Evolutionary conservation across 1,284 basidiomycete genomes (phyloP).

Genomic region (Ustilago esculenta): DNA sequence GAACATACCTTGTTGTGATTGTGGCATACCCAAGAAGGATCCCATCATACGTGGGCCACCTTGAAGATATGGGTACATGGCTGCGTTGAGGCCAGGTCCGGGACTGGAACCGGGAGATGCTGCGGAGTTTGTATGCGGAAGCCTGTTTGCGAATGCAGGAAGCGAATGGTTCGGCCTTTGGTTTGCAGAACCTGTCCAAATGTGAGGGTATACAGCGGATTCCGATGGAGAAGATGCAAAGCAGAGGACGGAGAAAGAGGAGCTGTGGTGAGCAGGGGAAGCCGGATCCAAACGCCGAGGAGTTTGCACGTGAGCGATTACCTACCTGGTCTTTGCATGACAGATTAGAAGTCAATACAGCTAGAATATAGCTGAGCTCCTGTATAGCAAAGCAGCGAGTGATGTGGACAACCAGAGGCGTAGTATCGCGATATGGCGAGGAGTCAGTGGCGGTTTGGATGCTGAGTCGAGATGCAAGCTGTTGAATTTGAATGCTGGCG

Average conservation of each 20-base stretch:
- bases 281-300: not conserved
- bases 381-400: not conserved
- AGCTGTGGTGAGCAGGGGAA: not conserved
- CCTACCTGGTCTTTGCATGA: slow-evolving; percentile 48
- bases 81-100: slow-evolving; percentile 16
- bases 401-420: not conserved
- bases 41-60: slow-evolving; percentile 54
- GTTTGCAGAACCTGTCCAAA: slow-evolving; percentile 28
- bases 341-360: slow-evolving; percentile 24
- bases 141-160: slow-evolving; percentile 39
- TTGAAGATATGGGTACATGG: slow-evolving; percentile 53
- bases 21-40: slow-evolving; percentile 48
- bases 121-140: slow-evolving; percentile 27
- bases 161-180: slow-evolving; percentile 37
- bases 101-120: slow-evolving; percentile 32
- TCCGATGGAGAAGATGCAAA: not conserved
- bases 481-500: not conserved
- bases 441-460: slow-evolving; percentile 11
- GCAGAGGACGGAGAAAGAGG: not conserved
- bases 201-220: no score
- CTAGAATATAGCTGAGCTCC: slow-evolving; percentile 6
- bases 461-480: slow-evolving; percentile 3
- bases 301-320: not conserved
- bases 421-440: not conserved
- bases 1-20: slow-evolving; percentile 40